These are phyloP conservation scores for Suillus weaverae DNA, from an alignment of 768 basidiomycete species.

Conservation along the genomic window DNA sequence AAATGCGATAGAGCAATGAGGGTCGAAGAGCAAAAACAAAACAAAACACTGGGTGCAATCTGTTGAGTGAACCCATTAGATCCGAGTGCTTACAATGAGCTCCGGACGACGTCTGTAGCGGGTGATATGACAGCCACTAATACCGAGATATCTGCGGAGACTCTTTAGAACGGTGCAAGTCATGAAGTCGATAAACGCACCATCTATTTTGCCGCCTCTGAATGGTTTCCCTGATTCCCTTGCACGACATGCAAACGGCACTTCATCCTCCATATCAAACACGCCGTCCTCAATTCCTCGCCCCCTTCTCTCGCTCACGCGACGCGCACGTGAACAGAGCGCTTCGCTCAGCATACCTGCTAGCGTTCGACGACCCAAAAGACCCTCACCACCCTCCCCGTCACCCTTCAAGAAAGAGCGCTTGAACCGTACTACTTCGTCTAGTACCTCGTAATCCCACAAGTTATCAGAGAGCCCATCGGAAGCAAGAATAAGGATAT, in stretches of 20 bases:
- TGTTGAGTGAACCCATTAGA: background rate
- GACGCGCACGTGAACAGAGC: slow-evolving; percentile 72
- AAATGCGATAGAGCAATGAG: background rate
- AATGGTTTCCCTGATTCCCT: slow-evolving; percentile 71
- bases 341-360: slow-evolving; percentile 78
- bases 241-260: slow-evolving; percentile 85
- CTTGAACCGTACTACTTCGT: slow-evolving; percentile 70
- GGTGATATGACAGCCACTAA: slow-evolving; percentile 65
- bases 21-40: background rate
- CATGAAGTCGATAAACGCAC: slow-evolving; percentile 37
- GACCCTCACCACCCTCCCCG: slow-evolving; percentile 15
- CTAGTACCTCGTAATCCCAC: slow-evolving; percentile 86
- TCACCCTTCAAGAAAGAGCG: slow-evolving; percentile 33
- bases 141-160: slow-evolving; percentile 57
- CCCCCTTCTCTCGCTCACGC: slow-evolving; percentile 56
- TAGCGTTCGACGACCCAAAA: slow-evolving; percentile 52
- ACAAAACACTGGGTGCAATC: background rate
- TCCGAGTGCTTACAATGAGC: background rate
- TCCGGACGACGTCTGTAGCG: slow-evolving; percentile 28
- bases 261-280: slow-evolving; percentile 45
- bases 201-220: slow-evolving; percentile 83
- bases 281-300: slow-evolving; percentile 24
- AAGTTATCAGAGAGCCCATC: slow-evolving; percentile 86
- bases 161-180: slow-evolving; percentile 3
- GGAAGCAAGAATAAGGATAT: slow-evolving; percentile 77